A percentile compares a stretch with the other conserved stretches of the same genome.
Evolutionary conservation across 2,329 filamentous ascomycete genomes (phyloP).

Genomic region (Aspergillus quadrilineatus): DNA sequence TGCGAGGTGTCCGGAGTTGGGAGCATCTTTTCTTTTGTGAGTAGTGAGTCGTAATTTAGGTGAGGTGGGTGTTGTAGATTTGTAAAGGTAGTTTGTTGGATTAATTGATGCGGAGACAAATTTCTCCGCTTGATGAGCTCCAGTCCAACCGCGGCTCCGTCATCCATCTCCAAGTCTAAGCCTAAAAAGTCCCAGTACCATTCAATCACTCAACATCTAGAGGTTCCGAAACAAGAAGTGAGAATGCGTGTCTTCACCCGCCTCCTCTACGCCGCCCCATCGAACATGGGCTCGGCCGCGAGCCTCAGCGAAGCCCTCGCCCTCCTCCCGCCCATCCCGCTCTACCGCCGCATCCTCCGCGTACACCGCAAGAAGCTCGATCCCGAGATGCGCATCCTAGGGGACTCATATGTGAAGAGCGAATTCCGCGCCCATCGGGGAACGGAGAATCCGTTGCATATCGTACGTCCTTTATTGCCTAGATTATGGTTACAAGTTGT

Average conservation of each 20-base stretch:
- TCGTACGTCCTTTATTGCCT: constrained; percentile 57
- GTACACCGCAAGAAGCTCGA: constrained; percentile 79
- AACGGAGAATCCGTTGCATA: constrained; percentile 86
- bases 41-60: neutral
- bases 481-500: neutral
- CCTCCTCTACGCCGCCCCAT: constrained; percentile 43
- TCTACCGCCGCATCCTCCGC: constrained; percentile 85
- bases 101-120: neutral
- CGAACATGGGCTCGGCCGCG: constrained; percentile 40
- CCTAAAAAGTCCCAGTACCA: too few species aligned
- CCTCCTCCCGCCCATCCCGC: constrained; percentile 79
- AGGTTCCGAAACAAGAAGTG: neutral
- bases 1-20: constrained; percentile 93
- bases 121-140: constrained; percentile 9
- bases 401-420: constrained; percentile 88
- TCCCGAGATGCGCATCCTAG: constrained; percentile 71
- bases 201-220: neutral
- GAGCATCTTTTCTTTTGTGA: constrained; percentile 56
- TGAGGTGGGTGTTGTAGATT: neutral
- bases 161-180: neutral
- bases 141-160: constrained; percentile 4
- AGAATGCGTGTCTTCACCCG: constrained; percentile 38
- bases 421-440: constrained; percentile 84
- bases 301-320: constrained; percentile 56
- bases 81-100: neutral